These are phyloP conservation scores for Parasarocladium wereldwijsianum DNA, from an alignment of 2,329 filamentous ascomycete genomes.

Conservation along the genomic window DNA sequence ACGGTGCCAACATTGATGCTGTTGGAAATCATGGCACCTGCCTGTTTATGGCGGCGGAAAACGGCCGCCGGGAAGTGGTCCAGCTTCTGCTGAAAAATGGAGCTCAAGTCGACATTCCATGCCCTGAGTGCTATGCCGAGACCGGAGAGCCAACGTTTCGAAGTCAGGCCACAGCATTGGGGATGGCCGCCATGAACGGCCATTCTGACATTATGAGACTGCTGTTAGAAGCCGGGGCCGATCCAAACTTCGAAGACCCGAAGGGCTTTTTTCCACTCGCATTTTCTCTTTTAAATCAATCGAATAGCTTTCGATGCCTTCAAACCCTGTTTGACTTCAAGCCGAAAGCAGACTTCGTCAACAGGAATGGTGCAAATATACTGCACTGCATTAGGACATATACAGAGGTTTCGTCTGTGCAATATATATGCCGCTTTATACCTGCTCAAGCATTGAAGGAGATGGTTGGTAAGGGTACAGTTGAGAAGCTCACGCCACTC, in stretches of 20 bases:
- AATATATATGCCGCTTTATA: neutral
- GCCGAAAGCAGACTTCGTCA: too few species aligned
- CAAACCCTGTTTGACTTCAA: neutral
- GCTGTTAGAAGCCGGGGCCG: constrained; percentile 3
- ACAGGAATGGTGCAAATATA: neutral
- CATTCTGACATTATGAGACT: neutral
- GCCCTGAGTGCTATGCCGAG: too few species aligned
- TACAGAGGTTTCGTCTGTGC: neutral
- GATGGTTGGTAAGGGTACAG: neutral
- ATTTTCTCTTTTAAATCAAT: neutral
- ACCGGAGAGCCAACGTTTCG: too few species aligned
- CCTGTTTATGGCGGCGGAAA: neutral
- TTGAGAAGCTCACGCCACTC: neutral
- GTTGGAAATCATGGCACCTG: constrained; percentile 2
- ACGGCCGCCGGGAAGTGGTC: neutral
- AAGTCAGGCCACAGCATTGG: constrained; percentile 11
- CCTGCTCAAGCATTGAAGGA: neutral
- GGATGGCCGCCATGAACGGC: neutral
- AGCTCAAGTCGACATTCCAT: constrained; percentile 3
- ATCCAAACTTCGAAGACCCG: constrained; percentile 2
- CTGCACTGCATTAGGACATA: neutral
- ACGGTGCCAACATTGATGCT: constrained; percentile 16
- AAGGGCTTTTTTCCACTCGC: neutral
- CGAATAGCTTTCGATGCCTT: too few species aligned
- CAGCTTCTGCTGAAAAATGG: neutral